These are phyloP conservation scores for Solanum clarkiae DNA, from an alignment of 257 asterid species.

Conservation along the genomic window DNA sequence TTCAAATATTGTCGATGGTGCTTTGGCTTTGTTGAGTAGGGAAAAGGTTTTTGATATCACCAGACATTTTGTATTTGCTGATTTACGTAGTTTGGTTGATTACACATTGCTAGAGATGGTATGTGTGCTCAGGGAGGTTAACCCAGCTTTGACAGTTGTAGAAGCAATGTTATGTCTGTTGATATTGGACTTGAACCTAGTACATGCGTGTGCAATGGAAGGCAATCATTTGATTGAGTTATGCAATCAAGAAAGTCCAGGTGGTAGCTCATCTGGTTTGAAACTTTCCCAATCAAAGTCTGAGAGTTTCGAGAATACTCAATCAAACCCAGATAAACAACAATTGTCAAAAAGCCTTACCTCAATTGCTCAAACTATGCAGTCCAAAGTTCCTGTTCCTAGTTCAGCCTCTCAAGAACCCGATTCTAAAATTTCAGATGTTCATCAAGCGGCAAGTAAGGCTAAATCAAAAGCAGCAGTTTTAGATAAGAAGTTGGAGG, in stretches of 20 bases:
- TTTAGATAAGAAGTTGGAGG: constrained; percentile 27
- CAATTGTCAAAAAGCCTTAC: constrained; percentile 2
- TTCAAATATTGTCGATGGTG: constrained; percentile 55
- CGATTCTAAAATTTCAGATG: constrained; percentile 1
- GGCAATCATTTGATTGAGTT: constrained; percentile 11
- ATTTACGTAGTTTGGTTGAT: constrained; percentile 36
- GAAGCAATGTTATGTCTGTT: constrained; percentile 71
- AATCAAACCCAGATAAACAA: constrained; percentile 8
- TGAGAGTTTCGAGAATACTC: constrained; percentile 11
- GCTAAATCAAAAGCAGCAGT: constrained; percentile 16
- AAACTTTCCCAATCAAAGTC: constrained; percentile 1
- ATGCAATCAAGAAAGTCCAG: constrained; percentile 12
- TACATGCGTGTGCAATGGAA: constrained; percentile 32
- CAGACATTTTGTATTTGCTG: constrained; percentile 24
- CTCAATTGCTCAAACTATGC: constrained; percentile 5
- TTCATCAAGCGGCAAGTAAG: constrained; percentile 7
- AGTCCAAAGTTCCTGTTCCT: constrained; percentile 6
- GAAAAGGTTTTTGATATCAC: constrained; percentile 23
- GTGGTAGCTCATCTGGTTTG: constrained; percentile 1
- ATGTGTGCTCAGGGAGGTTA: constrained; percentile 51
- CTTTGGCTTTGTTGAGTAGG: constrained; percentile 34
- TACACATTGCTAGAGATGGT: constrained; percentile 71
- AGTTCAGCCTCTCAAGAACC: constrained; percentile 6
- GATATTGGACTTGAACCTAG: constrained; percentile 50
- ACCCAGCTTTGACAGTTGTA: constrained; percentile 31